Percentiles rank a stretch among this genome's conserved stretches.
These are phyloP conservation scores for Nadsonia fulvescens DNA, from an alignment of 805 yeast genomes.

Conservation along the genomic window DNA sequence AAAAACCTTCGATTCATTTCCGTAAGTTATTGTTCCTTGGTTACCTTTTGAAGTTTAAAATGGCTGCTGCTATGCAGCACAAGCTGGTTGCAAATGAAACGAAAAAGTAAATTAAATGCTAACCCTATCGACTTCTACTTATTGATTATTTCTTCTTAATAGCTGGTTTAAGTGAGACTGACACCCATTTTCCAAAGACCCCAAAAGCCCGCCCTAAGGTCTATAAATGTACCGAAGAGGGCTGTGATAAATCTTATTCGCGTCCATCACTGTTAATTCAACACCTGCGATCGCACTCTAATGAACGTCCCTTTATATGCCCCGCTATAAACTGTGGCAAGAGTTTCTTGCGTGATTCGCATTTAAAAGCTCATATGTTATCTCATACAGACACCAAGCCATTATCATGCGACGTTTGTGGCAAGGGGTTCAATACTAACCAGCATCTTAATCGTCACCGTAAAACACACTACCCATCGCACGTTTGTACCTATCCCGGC, in stretches of 20 bases:
- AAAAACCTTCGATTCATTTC: too few relatives aligned
- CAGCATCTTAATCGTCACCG: constrained; percentile 79
- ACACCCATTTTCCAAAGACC: too few relatives aligned
- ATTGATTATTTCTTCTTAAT: too few relatives aligned
- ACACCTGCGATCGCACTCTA: constrained; percentile 62
- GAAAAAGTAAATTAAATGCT: too few relatives aligned
- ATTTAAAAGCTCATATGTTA: constrained; percentile 51
- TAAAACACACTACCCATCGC: constrained; percentile 55
- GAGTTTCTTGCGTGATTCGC: constrained; percentile 55
- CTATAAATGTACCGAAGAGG: constrained; percentile 42
- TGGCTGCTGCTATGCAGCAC: too few relatives aligned
- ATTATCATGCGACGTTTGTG: constrained; percentile 51
- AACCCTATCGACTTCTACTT: too few relatives aligned
- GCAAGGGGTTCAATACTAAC: constrained; percentile 59
- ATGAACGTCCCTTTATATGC: constrained; percentile 62
- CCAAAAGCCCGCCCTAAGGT: too few relatives aligned
- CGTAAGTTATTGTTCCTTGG: too few relatives aligned
- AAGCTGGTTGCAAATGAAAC: too few relatives aligned
- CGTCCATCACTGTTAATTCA: constrained; percentile 71
- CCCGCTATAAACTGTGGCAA: constrained; percentile 32
- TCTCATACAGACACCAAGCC: constrained; percentile 56
- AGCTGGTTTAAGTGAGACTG: too few relatives aligned
- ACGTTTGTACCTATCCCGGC: constrained; percentile 37
- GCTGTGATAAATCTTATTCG: constrained; percentile 59
- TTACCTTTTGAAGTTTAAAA: too few relatives aligned